Conservation (phyloP, 2,329 filamentous ascomycete species). For the Fusarium xyrophilum region DNA sequence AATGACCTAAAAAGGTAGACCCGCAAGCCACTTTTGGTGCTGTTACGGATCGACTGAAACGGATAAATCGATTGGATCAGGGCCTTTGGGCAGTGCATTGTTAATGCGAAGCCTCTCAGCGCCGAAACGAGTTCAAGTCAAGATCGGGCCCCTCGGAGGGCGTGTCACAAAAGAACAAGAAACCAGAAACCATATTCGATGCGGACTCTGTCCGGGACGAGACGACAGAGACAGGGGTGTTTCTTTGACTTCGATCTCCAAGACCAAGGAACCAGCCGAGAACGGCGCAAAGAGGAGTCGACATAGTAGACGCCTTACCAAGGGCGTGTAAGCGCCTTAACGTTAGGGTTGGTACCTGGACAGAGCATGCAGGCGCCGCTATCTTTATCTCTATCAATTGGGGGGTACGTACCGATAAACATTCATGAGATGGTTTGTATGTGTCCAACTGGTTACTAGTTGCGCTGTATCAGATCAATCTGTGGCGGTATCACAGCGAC, state of each 20-base stretch:
- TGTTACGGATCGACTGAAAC: too few relatives aligned
- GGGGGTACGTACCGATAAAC: conserved; percentile 40
- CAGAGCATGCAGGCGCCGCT: conserved; percentile 18
- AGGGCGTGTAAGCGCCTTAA: conserved; percentile 7
- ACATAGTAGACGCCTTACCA: conserved; percentile 15
- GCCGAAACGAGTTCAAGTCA: background rate
- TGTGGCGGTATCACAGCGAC: conserved; percentile 22
- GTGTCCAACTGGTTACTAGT: conserved; percentile 39
- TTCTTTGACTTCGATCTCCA: conserved; percentile 21
- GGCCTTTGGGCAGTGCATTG: conserved; percentile 1
- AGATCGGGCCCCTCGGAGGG: conserved; percentile 6
- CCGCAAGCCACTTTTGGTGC: too few relatives aligned
- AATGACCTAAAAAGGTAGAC: too few relatives aligned
- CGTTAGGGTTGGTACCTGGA: conserved; percentile 33
- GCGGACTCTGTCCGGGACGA: conserved; percentile 30
- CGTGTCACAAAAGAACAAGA: background rate
- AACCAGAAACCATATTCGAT: background rate
- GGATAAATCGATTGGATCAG: too few relatives aligned
- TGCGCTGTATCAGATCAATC: conserved; percentile 23
- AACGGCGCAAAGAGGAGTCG: conserved; percentile 29
- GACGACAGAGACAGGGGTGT: conserved; percentile 7
- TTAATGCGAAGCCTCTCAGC: conserved; percentile 11
- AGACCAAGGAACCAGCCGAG: conserved; percentile 35
- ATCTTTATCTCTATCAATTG: conserved; percentile 34
- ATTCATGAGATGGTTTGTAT: conserved; percentile 26